phyloP scores from a whole-genome alignment of 441 rosid species.

The Manihot esculenta region DNA sequence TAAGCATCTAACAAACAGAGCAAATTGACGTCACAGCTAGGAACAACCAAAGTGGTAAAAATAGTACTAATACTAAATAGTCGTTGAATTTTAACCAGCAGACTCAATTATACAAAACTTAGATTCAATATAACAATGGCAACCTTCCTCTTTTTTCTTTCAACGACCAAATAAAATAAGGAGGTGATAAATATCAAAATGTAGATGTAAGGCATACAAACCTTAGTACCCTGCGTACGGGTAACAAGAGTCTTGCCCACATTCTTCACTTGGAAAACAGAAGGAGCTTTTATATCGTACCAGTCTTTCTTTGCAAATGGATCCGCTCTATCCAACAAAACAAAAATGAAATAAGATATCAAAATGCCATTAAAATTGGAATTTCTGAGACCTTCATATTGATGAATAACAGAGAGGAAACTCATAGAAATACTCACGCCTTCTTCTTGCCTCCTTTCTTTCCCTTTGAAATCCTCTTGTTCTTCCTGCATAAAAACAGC shows the following conservation, averaged over 20 bases:
- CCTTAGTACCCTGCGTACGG: constrained; percentile 96
- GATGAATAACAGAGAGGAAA: not conserved
- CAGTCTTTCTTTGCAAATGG: constrained; percentile 92
- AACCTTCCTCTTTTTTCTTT: not conserved
- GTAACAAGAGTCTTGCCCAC: constrained; percentile 88
- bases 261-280: constrained; percentile 50
- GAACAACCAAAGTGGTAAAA: not conserved
- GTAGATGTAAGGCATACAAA: constrained; percentile 12
- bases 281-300: constrained; percentile 88
- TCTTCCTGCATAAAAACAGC: constrained; percentile 51
- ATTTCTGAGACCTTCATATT: not conserved
- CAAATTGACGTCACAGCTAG: no score
- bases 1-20: not conserved
- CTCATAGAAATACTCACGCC: constrained; percentile 53
- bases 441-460: constrained; percentile 96
- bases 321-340: constrained; percentile 50
- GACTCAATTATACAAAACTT: not conserved
- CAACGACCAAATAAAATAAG: not conserved
- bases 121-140: not conserved
- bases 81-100: not conserved
- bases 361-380: not conserved
- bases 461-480: constrained; percentile 96
- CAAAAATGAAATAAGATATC: not conserved
- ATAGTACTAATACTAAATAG: not conserved
- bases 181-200: not conserved